Conservation (phyloP, 768 basidiomycete genomes). For the Suillus lakei region DNA sequence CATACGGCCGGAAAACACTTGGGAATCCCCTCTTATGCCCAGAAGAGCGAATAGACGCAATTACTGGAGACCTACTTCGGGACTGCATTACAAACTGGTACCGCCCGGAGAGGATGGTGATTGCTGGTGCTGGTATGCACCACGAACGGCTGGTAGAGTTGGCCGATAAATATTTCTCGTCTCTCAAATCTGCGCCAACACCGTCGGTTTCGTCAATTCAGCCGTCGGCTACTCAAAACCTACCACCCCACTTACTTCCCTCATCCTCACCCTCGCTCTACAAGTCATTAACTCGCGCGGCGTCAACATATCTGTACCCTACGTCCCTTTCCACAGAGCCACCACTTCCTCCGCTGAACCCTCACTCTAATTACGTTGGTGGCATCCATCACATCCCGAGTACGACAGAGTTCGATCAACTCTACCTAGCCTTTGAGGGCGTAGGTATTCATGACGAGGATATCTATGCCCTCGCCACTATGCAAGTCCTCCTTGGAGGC, state of each 20-base stretch:
- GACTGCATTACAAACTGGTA: constrained; percentile 82
- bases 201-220: constrained; percentile 30
- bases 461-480: constrained; percentile 90
- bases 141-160: constrained; percentile 90
- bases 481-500: constrained; percentile 94
- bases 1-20: constrained; percentile 75
- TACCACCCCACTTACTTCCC: constrained; percentile 64
- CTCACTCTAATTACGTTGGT: constrained; percentile 74
- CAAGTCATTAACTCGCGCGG: constrained; percentile 77
- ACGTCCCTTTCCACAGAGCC: constrained; percentile 21
- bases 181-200: constrained; percentile 48
- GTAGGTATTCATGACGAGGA: constrained; percentile 90
- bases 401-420: constrained; percentile 82
- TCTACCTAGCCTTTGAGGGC: constrained; percentile 93
- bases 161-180: constrained; percentile 82
- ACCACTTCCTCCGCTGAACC: constrained; percentile 19
- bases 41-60: constrained; percentile 73
- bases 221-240: constrained; percentile 35
- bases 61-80: constrained; percentile 66
- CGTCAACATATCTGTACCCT: constrained; percentile 71
- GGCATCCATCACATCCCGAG: constrained; percentile 76
- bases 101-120: constrained; percentile 91
- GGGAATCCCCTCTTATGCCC: constrained; percentile 94
- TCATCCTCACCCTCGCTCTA: constrained; percentile 56
- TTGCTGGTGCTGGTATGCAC: constrained; percentile 91